Percentiles rank a stretch among this genome's conserved stretches.
These are phyloP conservation scores for Diaporthe velutina DNA, from an alignment of 2,329 filamentous ascomycete species.

Conservation along the genomic window DNA sequence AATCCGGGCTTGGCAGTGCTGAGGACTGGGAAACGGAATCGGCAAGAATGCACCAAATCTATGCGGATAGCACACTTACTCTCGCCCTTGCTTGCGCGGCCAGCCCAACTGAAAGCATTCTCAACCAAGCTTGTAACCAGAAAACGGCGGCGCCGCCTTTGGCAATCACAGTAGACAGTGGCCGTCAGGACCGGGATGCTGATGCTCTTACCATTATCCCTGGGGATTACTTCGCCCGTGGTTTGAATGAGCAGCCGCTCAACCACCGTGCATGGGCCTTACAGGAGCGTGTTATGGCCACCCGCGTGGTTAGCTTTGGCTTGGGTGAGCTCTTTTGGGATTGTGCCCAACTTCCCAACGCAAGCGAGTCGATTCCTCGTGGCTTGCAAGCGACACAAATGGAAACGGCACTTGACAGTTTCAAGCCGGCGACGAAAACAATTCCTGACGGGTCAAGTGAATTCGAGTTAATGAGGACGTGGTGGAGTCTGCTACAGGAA, in stretches of 20 bases:
- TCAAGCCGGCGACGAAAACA: neutral
- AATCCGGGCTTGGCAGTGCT: neutral
- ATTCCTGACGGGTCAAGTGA: neutral
- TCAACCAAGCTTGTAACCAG: neutral
- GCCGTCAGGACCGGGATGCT: neutral
- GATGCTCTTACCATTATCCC: neutral
- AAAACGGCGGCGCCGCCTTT: neutral
- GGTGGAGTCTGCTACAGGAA: neutral
- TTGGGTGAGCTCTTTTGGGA: neutral
- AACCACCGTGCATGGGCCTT: neutral
- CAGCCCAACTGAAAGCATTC: neutral
- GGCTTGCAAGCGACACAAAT: neutral
- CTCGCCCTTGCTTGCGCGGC: neutral
- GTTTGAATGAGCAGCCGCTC: neutral
- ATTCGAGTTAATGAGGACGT: neutral
- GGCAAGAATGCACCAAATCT: neutral
- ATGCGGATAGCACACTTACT: neutral
- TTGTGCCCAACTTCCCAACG: neutral
- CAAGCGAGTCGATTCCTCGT: neutral
- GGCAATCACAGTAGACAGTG: neutral
- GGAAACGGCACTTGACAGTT: fast-evolving
- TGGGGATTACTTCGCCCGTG: neutral
- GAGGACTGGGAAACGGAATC: neutral
- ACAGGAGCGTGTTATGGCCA: neutral
- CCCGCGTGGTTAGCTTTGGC: neutral